These are phyloP conservation scores for Pythium coloratum DNA, from an alignment of 352 stramenopile species.

Conservation along the genomic window DNA sequence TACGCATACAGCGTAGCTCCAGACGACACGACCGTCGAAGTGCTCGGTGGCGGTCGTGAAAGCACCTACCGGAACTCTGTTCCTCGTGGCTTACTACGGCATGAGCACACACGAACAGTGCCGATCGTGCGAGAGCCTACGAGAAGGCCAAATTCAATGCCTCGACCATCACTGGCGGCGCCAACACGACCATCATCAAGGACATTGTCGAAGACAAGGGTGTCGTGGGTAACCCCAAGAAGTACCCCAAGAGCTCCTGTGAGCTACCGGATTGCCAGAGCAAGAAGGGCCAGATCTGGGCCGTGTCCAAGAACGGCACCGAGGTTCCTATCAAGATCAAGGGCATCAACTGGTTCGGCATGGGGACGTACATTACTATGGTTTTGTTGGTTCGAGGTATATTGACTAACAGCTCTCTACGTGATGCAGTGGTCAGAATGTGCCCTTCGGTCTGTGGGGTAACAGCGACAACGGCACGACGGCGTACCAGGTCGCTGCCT, in stretches of 20 bases:
- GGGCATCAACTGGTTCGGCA: no score
- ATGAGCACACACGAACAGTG: constrained; percentile 1
- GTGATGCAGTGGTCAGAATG: constrained; percentile 34
- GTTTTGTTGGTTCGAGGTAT: no score
- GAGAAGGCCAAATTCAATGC: constrained; percentile 28
- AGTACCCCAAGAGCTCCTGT: constrained; percentile 50
- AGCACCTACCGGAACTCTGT: constrained; percentile 4
- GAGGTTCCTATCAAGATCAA: constrained; percentile 29
- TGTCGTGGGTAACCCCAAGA: constrained; percentile 64
- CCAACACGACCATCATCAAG: constrained; percentile 38
- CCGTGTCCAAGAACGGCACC: constrained; percentile 62
- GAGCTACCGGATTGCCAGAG: constrained; percentile 73
- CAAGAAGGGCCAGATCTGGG: constrained; percentile 66
- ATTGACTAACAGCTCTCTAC: no score
- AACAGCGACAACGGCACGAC: constrained; percentile 61
- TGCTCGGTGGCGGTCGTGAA: background rate
- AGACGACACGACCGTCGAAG: background rate
- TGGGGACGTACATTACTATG: no score
- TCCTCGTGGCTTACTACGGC: background rate
- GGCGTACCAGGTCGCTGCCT: constrained; percentile 64
- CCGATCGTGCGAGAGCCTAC: constrained; percentile 28
- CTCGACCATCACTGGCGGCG: constrained; percentile 49
- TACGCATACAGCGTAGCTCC: constrained; percentile 2
- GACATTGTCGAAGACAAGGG: constrained; percentile 60
- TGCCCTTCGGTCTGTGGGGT: constrained; percentile 62